Evolutionary conservation across 1,139 yeast species (phyloP).

Genomic region (Wickerhamomyces sp.): DNA sequence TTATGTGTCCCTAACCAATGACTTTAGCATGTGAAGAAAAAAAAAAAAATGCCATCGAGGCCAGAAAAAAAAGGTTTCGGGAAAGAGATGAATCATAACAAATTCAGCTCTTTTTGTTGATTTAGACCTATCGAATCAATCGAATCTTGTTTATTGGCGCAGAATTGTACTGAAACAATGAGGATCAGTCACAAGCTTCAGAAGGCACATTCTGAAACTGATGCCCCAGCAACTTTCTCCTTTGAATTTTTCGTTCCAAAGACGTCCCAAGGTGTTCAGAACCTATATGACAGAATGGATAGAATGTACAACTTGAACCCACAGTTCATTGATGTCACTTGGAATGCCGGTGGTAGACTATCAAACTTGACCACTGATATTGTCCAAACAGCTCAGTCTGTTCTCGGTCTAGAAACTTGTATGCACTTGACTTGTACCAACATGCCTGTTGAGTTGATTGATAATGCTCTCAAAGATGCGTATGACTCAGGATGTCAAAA

Average conservation of each 20-base stretch:
- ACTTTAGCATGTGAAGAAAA: slow-evolving; percentile 16
- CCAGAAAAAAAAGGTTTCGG: slow-evolving; percentile 1
- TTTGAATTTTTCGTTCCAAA: slow-evolving; percentile 98
- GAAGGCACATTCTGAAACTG: slow-evolving; percentile 23
- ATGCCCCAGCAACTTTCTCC: slow-evolving; percentile 63
- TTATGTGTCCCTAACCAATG: slow-evolving; percentile 9
- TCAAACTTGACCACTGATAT: slow-evolving; percentile 82
- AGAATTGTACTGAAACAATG: slow-evolving; percentile 21
- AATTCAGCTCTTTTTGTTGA: not conserved
- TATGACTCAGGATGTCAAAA: slow-evolving; percentile 92
- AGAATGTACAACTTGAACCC: slow-evolving; percentile 94
- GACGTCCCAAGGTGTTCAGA: slow-evolving; percentile 94
- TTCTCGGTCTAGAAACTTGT: slow-evolving; percentile 93
- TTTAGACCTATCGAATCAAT: not conserved
- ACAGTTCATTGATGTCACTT: slow-evolving; percentile 88
- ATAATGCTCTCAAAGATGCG: slow-evolving; percentile 81
- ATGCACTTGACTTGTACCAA: slow-evolving; percentile 98
- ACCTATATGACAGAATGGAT: slow-evolving; percentile 94
- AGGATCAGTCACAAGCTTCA: slow-evolving; percentile 34
- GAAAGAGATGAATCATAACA: not conserved
- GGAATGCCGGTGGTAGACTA: slow-evolving; percentile 96
- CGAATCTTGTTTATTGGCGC: not conserved
- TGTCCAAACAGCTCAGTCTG: slow-evolving; percentile 87
- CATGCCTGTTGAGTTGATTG: slow-evolving; percentile 79
- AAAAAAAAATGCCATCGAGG: slow-evolving; percentile 3